Percentiles rank a stretch among this genome's conserved stretches.
Evolutionary conservation across 2,329 filamentous ascomycete species (phyloP).

Genomic region (Aspergillus cejpii): DNA sequence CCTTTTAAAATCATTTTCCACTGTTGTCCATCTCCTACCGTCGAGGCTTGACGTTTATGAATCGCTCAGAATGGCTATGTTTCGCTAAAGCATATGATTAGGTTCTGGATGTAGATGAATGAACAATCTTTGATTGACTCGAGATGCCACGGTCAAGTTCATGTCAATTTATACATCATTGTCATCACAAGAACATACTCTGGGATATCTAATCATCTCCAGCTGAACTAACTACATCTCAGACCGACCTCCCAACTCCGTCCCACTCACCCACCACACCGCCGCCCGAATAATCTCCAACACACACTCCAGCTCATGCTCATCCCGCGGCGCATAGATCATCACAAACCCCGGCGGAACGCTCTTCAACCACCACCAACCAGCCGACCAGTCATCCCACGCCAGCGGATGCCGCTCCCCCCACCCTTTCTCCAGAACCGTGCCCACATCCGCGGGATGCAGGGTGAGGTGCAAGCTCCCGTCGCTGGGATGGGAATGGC

Average conservation of each 20-base stretch:
- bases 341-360: conserved; percentile 71
- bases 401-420: conserved; percentile 57
- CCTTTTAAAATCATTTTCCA: conserved; percentile 20
- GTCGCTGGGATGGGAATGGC: conserved; percentile 71
- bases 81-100: conserved; percentile 2
- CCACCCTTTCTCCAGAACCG: conserved; percentile 70
- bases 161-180: too few species aligned
- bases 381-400: conserved; percentile 36
- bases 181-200: too few species aligned
- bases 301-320: conserved; percentile 61
- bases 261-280: conserved; percentile 53
- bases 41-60: conserved; percentile 14
- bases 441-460: conserved; percentile 67
- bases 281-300: conserved; percentile 66
- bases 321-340: conserved; percentile 70
- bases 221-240: neutral
- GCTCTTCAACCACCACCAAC: conserved; percentile 59
- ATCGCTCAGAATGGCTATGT: conserved; percentile 10
- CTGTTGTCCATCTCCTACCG: conserved; percentile 6
- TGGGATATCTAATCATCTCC: too few species aligned
- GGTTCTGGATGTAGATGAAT: neutral
- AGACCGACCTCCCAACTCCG: conserved; percentile 6
- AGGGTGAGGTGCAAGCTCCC: conserved; percentile 72
- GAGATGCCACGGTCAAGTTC: too few species aligned
- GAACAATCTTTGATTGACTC: neutral